These are phyloP conservation scores for Byssoonygena ceratinophila DNA, from an alignment of 2,329 filamentous ascomycete genomes.

Conservation along the genomic window DNA sequence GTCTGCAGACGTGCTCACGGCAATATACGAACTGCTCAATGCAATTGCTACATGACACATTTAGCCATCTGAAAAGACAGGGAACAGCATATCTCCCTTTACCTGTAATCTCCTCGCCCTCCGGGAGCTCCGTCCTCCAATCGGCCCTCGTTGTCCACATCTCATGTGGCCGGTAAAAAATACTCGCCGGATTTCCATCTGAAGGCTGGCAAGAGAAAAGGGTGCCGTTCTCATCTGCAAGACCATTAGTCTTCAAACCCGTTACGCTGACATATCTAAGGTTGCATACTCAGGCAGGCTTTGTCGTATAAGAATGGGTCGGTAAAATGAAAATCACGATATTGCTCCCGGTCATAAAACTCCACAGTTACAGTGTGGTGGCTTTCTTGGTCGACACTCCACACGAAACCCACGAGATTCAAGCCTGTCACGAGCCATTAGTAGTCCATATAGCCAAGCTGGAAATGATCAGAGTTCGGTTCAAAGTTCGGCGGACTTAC, in stretches of 20 bases:
- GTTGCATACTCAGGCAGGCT: constrained; percentile 61
- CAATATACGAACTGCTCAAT: constrained; percentile 80
- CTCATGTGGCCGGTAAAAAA: constrained; percentile 97
- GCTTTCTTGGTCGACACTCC: constrained; percentile 91
- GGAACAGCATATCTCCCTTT: constrained; percentile 12
- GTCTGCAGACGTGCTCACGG: constrained; percentile 73
- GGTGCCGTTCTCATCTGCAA: constrained; percentile 61
- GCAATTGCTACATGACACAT: constrained; percentile 54
- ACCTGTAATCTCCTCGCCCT: constrained; percentile 67
- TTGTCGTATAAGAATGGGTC: constrained; percentile 95
- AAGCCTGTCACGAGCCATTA: constrained; percentile 40
- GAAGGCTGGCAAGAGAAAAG: constrained; percentile 72
- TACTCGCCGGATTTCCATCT: constrained; percentile 57
- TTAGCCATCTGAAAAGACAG: constrained; percentile 9
- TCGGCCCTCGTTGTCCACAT: constrained; percentile 87
- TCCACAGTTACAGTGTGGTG: constrained; percentile 92
- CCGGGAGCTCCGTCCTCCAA: constrained; percentile 80
- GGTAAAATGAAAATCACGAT: constrained; percentile 94
- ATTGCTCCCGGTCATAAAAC: constrained; percentile 88
- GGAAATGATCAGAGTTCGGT: neutral
- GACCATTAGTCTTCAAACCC: neutral
- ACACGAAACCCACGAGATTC: constrained; percentile 87
- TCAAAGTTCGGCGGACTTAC: constrained; percentile 30
- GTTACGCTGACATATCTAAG: neutral
- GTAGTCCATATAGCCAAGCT: constrained; percentile 12